Conservation (phyloP, 352 stramenopile species). For the Phytophthora parvispora region DNA sequence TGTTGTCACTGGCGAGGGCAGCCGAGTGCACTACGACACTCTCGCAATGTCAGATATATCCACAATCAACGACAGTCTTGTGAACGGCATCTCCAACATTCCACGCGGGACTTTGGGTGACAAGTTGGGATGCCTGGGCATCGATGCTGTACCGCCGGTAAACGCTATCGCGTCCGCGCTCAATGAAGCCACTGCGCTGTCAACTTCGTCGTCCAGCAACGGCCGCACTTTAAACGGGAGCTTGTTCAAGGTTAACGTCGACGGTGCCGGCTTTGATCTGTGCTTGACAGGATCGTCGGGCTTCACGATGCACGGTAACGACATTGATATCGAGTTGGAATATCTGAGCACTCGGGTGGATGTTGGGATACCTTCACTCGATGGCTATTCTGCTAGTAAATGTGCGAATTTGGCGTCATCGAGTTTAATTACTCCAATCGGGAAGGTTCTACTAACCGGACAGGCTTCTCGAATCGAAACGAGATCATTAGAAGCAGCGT, state of each 20-base stretch:
- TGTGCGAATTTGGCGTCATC: conserved; percentile 4
- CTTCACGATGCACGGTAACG: conserved; percentile 20
- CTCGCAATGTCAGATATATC: background rate
- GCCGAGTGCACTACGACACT: background rate
- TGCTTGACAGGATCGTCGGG: conserved; percentile 23
- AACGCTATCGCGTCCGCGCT: background rate
- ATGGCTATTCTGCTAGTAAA: background rate
- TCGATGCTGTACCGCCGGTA: background rate
- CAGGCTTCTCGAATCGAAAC: background rate
- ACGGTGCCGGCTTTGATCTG: conserved; percentile 36
- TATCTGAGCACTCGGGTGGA: conserved; percentile 2
- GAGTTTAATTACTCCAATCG: conserved; percentile 10
- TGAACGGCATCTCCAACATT: background rate
- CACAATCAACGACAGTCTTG: background rate
- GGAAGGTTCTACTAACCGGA: conserved; percentile 15
- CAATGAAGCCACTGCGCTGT: background rate
- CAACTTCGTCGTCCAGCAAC: background rate
- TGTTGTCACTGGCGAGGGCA: background rate
- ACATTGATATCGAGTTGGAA: conserved; percentile 23
- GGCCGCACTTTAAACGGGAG: conserved; percentile 6
- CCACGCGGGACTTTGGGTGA: background rate
- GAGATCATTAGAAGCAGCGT: conserved; percentile 9
- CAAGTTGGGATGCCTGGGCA: background rate
- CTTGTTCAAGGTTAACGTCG: conserved; percentile 27
- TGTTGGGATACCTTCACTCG: conserved; percentile 1